Percentiles rank a stretch among this genome's conserved stretches.
phyloP scores from a whole-genome alignment of 2,329 filamentous ascomycete species.

The Rhexocercosporidium sp. region DNA sequence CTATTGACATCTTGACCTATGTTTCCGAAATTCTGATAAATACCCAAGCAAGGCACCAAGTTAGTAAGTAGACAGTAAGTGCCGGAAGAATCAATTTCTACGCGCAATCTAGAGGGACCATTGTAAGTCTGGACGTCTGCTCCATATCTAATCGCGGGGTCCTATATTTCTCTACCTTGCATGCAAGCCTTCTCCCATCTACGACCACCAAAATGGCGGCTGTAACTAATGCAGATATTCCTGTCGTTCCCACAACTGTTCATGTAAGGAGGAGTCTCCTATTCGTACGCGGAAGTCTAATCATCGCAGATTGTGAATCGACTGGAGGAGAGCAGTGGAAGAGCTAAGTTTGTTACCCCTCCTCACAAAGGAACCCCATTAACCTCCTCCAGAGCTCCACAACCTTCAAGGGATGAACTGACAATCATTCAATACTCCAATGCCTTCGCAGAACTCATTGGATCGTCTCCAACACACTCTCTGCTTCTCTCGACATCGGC shows the following conservation, averaged over 20 bases:
- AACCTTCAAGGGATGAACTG: slow-evolving; percentile 37
- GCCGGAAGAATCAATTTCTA: no score
- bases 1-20: no score
- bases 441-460: slow-evolving; percentile 45
- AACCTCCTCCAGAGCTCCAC: slow-evolving; percentile 27
- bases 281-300: slow-evolving; percentile 2
- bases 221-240: slow-evolving; percentile 31
- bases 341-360: slow-evolving; percentile 27
- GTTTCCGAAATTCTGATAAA: no score
- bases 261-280: slow-evolving; percentile 21
- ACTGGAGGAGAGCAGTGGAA: slow-evolving; percentile 34
- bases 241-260: slow-evolving; percentile 24
- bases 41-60: no score
- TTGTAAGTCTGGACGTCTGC: no score
- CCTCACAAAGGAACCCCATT: neutral
- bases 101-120: no score
- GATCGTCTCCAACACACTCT: slow-evolving; percentile 44
- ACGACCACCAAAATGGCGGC: slow-evolving; percentile 28
- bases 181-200: neutral
- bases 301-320: slow-evolving; percentile 32
- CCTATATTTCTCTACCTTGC: neutral
- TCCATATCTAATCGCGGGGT: neutral
- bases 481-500: slow-evolving; percentile 49
- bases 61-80: no score
- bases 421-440: slow-evolving; percentile 47